These are phyloP conservation scores for Metarhizium brunneum DNA, from an alignment of 2,329 filamentous ascomycete species.

Conservation along the genomic window DNA sequence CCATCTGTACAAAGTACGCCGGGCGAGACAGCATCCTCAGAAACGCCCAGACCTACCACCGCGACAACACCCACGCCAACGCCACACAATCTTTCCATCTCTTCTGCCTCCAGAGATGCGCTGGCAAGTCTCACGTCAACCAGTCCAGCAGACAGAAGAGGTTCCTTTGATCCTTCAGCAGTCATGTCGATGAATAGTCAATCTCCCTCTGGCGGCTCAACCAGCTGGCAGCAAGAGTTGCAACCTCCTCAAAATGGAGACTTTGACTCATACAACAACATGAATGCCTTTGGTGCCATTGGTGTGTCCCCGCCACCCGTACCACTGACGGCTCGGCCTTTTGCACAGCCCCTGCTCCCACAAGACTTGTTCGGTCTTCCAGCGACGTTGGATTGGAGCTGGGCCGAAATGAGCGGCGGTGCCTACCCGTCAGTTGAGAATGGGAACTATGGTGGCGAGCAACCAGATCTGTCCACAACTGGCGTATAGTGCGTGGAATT, in stretches of 20 bases:
- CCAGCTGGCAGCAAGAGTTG: constrained; percentile 40
- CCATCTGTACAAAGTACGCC: neutral
- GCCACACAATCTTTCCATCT: constrained; percentile 2
- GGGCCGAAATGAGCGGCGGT: constrained; percentile 59
- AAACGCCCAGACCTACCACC: constrained; percentile 5
- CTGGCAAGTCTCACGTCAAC: constrained; percentile 19
- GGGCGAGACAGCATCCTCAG: neutral
- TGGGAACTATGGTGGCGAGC: constrained; percentile 35
- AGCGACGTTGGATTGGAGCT: constrained; percentile 89
- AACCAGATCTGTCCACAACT: neutral
- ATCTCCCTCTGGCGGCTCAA: constrained; percentile 35
- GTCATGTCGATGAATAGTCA: constrained; percentile 24
- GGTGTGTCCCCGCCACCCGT: constrained; percentile 9
- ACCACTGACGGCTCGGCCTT: constrained; percentile 25
- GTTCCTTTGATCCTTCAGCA: constrained; percentile 13
- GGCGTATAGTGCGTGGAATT: neutral
- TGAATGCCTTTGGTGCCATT: constrained; percentile 33
- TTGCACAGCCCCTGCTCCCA: constrained; percentile 81
- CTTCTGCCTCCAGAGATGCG: constrained; percentile 1
- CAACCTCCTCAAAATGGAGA: constrained; percentile 26
- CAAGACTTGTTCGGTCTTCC: constrained; percentile 94
- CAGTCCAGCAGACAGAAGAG: constrained; percentile 13
- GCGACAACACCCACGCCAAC: constrained; percentile 2
- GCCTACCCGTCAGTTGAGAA: constrained; percentile 56
- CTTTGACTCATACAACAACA: constrained; percentile 34